Conservation (phyloP, 2,329 filamentous ascomycete species). For the Sphaerulina musiva region DNA sequence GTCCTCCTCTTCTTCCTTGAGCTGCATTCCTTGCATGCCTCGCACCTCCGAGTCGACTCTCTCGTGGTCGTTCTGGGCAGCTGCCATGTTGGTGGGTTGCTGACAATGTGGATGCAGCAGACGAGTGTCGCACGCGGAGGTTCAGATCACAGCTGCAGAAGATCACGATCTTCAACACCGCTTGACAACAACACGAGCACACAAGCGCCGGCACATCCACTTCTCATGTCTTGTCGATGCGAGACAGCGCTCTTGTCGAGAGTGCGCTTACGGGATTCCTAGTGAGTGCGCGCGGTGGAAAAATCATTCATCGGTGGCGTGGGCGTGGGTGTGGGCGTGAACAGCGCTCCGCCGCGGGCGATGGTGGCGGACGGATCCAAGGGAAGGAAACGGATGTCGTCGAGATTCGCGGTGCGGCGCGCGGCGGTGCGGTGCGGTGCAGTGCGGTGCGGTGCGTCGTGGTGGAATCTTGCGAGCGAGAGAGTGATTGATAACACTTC, state of each 20-base stretch:
- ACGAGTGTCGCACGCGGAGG: slow-evolving; percentile 12
- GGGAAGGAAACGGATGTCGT: not conserved
- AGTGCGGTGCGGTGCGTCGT: too few species aligned
- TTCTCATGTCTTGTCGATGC: slow-evolving; percentile 6
- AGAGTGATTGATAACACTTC: not conserved
- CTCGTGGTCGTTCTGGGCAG: slow-evolving; percentile 33
- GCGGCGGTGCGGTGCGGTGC: too few species aligned
- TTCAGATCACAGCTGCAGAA: slow-evolving; percentile 11
- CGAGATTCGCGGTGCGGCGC: not conserved
- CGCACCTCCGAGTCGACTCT: slow-evolving; percentile 40
- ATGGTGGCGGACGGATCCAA: not conserved
- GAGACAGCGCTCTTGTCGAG: not conserved
- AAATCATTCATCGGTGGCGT: slow-evolving; percentile 5
- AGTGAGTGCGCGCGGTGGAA: slow-evolving; percentile 5
- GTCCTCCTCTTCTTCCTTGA: slow-evolving; percentile 37
- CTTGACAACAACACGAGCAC: not conserved
- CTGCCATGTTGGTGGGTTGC: slow-evolving; percentile 34
- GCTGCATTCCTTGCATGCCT: slow-evolving; percentile 43
- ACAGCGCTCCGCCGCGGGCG: not conserved
- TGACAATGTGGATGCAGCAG: slow-evolving; percentile 23
- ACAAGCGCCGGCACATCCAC: not conserved
- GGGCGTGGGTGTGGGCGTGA: not conserved
- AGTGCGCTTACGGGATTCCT: not conserved
- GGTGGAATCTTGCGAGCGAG: too few species aligned
- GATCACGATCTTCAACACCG: slow-evolving; percentile 1